Base-by-base conservation (phyloP, 495 filamentous ascomycete species). In the Tuber brumale region DNA sequence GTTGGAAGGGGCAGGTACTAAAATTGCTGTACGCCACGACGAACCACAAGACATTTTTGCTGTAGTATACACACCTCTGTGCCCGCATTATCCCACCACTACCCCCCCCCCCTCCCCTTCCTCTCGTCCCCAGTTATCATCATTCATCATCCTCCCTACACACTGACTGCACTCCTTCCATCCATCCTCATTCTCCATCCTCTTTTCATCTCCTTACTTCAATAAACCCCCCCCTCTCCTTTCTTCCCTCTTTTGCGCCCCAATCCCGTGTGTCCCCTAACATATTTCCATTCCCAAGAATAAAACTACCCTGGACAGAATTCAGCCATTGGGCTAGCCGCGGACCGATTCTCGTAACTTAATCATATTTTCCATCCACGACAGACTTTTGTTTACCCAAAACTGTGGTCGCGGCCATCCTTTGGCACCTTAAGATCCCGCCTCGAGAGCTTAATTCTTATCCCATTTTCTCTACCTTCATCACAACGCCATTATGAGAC, bases 401-500 rank as follows among this genome's bases (percentile, higher is more conserved):
- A 77, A 74, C 31, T 12, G n/a, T 12, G 10, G n/a, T 66, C 27
- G 4, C 57, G 27, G 57, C 12, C 51, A 61, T 61, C 9, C 14
- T 61, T 31, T 31, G 10, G 27, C n/a, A 61, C 3, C 51, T 45
- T 76, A 76, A 80, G 72, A 80, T 71, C 71, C 73, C 72, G 23
- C 76, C 69, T 71, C 41, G 72, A 74, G 74, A 80, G 72, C 44
- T 72, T 77, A 81, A 72, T 81, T 77, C 70, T 39, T 48, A 61
- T 72, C 69, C 61, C 61, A 23, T 61, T 43, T 69, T 46, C 31
- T 12, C 41, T 19, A 41, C 70, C 69, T 82, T 77, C 78, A 80
- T 83, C 81, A 79, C 72, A 69, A 83, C 83, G 75, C 78, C 87
- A 93, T 82, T 70, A 99, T 99, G 95, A 92, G 92, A 86, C 95